These are phyloP conservation scores for Polychaeton citri DNA, from an alignment of 2,329 filamentous ascomycete genomes.

Conservation along the genomic window DNA sequence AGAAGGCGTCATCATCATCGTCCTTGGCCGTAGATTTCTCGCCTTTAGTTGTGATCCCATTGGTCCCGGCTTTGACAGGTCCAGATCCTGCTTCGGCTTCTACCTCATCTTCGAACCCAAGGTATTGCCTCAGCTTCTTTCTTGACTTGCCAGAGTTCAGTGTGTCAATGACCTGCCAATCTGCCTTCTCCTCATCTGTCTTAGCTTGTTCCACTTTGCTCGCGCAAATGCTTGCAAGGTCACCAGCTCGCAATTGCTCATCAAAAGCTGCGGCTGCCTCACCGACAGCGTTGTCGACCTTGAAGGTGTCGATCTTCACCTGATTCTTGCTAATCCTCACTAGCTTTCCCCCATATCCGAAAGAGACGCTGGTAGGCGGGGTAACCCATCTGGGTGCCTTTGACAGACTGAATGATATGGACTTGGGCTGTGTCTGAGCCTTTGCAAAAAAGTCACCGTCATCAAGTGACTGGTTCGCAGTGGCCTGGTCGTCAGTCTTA, in stretches of 20 bases:
- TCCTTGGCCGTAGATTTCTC: conserved; percentile 37
- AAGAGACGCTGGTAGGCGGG: conserved; percentile 71
- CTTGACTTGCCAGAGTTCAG: conserved; percentile 76
- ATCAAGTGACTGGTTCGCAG: conserved; percentile 55
- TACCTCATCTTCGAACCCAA: conserved; percentile 61
- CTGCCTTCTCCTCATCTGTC: conserved; percentile 83
- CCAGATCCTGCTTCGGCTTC: conserved; percentile 32
- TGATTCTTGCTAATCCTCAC: conserved; percentile 66
- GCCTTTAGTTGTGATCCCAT: conserved; percentile 36
- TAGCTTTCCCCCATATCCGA: conserved; percentile 91
- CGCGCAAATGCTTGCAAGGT: conserved; percentile 68
- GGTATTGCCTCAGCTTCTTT: conserved; percentile 71
- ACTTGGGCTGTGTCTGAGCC: conserved; percentile 82
- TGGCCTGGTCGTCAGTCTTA: conserved; percentile 49
- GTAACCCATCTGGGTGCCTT: conserved; percentile 87
- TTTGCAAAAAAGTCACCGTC: conserved; percentile 95
- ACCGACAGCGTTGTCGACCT: conserved; percentile 75
- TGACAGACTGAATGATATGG: conserved; percentile 71
- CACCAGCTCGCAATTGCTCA: conserved; percentile 60
- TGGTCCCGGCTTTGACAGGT: conserved; percentile 6
- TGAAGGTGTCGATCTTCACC: conserved; percentile 74
- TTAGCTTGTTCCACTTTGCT: conserved; percentile 60
- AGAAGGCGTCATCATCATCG: conserved; percentile 45
- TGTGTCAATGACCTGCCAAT: conserved; percentile 91
- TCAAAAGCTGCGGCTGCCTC: conserved; percentile 78